Percentiles rank a stretch among this genome's conserved stretches.
Conservation (phyloP, 2,329 filamentous ascomycete species). For the Cladosporium halotolerans region DNA sequence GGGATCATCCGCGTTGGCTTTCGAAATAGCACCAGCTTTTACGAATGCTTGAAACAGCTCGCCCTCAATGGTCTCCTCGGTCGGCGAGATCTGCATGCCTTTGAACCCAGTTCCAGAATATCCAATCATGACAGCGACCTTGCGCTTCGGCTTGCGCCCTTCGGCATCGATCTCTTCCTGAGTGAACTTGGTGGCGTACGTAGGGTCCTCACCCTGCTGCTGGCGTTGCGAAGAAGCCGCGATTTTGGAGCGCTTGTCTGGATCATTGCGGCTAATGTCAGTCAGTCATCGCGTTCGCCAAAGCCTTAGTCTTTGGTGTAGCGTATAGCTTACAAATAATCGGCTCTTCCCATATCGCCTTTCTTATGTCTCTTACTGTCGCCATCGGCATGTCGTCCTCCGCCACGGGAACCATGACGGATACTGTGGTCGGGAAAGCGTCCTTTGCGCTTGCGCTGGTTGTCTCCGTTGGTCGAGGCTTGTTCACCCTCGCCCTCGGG, state of each 20-base stretch:
- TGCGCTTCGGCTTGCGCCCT: conserved; percentile 82
- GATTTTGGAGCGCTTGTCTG: conserved; percentile 44
- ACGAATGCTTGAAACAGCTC: conserved; percentile 92
- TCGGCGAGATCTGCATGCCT: conserved; percentile 74
- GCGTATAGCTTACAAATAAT: conserved; percentile 52
- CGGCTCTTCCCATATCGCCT: conserved; percentile 59
- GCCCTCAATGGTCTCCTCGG: conserved; percentile 85
- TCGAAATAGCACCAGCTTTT: conserved; percentile 84
- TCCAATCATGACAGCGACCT: conserved; percentile 90
- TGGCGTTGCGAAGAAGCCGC: conserved; percentile 40
- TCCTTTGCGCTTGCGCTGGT: conserved; percentile 24
- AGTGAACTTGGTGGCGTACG: conserved; percentile 45
- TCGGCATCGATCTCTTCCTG: conserved; percentile 85
- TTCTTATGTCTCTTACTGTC: conserved; percentile 46
- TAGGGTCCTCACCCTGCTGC: conserved; percentile 37
- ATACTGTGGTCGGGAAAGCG: conserved; percentile 22
- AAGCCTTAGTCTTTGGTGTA: background rate
- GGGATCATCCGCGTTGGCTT: conserved; percentile 92
- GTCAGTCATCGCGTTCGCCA: conserved; percentile 33
- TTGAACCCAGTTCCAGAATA: conserved; percentile 96
- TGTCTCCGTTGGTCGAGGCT: conserved; percentile 11
- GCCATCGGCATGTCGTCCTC: conserved; percentile 20
- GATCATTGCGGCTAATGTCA: conserved; percentile 34
- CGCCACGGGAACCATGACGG: conserved; percentile 17
- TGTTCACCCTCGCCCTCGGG: conserved; percentile 11